A percentile compares a stretch with the other conserved stretches of the same genome.
phyloP scores from a whole-genome alignment of 1,284 basidiomycete species.

The Kalmanozyma brasiliensis region DNA sequence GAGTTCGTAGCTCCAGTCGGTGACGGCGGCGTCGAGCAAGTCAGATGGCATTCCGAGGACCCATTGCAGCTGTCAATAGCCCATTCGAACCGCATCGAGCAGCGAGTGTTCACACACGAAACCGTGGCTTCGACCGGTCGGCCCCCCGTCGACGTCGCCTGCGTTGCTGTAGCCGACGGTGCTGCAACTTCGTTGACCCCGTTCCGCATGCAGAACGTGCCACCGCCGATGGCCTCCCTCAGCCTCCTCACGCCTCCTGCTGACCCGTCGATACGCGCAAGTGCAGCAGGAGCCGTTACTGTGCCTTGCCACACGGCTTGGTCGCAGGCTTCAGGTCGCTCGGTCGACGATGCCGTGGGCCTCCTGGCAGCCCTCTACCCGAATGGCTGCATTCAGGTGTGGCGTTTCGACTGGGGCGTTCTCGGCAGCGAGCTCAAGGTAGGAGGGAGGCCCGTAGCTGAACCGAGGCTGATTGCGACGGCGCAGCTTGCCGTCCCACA shows the following conservation, averaged over 20 bases:
- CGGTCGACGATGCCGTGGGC: conserved; percentile 69
- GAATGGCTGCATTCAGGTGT: conserved; percentile 73
- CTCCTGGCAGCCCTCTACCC: conserved; percentile 76
- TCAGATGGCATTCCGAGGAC: conserved; percentile 90
- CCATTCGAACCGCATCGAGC: conserved; percentile 72
- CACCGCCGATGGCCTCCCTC: conserved; percentile 91
- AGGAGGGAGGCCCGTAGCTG: conserved; percentile 36
- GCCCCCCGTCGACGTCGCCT: conserved; percentile 82
- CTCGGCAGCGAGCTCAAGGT: conserved; percentile 38
- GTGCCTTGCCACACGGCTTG: conserved; percentile 71
- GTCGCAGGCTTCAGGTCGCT: conserved; percentile 72
- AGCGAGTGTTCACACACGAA: conserved; percentile 79
- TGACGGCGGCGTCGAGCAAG: conserved; percentile 68
- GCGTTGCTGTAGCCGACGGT: conserved; percentile 91
- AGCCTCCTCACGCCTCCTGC: conserved; percentile 71
- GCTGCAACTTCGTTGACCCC: conserved; percentile 85
- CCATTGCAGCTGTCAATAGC: conserved; percentile 76
- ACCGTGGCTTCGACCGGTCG: conserved; percentile 75
- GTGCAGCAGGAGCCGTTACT: conserved; percentile 13
- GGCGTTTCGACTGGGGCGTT: conserved; percentile 69
- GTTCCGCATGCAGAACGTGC: conserved; percentile 91
- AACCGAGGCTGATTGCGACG: conserved; percentile 29
- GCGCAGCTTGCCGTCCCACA: conserved; percentile 6
- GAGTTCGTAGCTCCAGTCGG: conserved; percentile 37
- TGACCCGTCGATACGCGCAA: conserved; percentile 14